These are phyloP conservation scores for Yueomyces sinensis DNA, from an alignment of 805 yeast genomes.

Conservation along the genomic window DNA sequence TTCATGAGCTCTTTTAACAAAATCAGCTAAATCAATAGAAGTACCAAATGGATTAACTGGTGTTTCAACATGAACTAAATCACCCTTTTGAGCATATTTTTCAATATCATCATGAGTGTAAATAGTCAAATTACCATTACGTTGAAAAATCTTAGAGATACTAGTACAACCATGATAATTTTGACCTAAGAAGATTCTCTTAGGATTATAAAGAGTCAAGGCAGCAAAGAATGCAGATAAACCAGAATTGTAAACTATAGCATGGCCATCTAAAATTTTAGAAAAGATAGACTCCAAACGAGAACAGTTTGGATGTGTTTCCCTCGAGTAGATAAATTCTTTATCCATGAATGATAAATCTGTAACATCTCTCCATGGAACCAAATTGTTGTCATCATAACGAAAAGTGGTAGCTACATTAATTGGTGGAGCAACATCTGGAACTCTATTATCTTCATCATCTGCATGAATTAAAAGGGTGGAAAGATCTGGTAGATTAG, in stretches of 20 bases:
- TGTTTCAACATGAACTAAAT: slow-evolving; percentile 71
- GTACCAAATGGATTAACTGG: slow-evolving; percentile 81
- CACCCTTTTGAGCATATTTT: slow-evolving; percentile 39
- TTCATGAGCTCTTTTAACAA: slow-evolving; percentile 59
- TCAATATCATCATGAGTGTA: slow-evolving; percentile 40
- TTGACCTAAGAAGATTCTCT: slow-evolving; percentile 56
- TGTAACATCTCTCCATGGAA: slow-evolving; percentile 30
- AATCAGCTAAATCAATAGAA: slow-evolving; percentile 45
- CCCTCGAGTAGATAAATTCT: slow-evolving; percentile 51
- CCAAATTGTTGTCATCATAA: slow-evolving; percentile 44
- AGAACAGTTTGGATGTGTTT: slow-evolving; percentile 58
- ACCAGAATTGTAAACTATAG: slow-evolving; percentile 67
- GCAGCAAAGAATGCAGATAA: slow-evolving; percentile 70
- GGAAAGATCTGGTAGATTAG: slow-evolving; percentile 25
- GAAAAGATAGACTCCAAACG: slow-evolving; percentile 56
- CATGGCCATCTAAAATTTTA: slow-evolving; percentile 46
- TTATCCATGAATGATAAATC: slow-evolving; percentile 23
- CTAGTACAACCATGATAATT: slow-evolving; percentile 83
- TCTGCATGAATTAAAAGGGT: slow-evolving; percentile 64
- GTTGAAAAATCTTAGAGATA: slow-evolving; percentile 45
- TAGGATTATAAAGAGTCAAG: slow-evolving; percentile 59
- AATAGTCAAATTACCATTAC: slow-evolving; percentile 45
- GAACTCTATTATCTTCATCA: slow-evolving; percentile 39
- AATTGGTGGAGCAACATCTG: slow-evolving; percentile 68
- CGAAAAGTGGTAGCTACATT: slow-evolving; percentile 69